Conservation (phyloP, 2,329 filamentous ascomycete genomes). For the Pseudonectria buxi region DNA sequence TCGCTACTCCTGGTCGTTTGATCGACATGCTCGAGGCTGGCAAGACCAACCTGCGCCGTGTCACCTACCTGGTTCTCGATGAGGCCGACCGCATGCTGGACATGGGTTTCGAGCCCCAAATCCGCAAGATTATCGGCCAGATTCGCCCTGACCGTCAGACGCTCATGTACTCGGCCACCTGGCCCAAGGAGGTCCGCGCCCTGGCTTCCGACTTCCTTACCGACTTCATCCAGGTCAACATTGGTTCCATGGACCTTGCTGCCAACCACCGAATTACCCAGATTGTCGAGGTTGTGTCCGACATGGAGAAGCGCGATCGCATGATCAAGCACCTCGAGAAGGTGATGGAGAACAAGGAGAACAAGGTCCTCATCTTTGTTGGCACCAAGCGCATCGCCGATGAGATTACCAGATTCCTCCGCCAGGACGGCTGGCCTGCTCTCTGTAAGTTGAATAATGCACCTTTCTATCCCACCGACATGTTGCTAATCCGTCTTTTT, state of each 20-base stretch:
- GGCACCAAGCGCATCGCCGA: slow-evolving; percentile 93
- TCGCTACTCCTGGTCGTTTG: slow-evolving; percentile 93
- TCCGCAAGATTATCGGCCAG: slow-evolving; percentile 96
- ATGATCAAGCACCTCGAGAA: slow-evolving; percentile 98
- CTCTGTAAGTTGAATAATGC: slow-evolving; percentile 63
- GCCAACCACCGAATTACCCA: slow-evolving; percentile 98
- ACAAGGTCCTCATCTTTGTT: slow-evolving; percentile 95
- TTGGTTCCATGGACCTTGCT: slow-evolving; percentile 90
- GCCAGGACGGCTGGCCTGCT: slow-evolving; percentile 96
- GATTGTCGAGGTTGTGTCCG: slow-evolving; percentile 90
- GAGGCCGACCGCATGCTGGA: slow-evolving; percentile 99
- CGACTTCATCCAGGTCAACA: slow-evolving; percentile 98
- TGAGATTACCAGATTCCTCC: slow-evolving; percentile 94
- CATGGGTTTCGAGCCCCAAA: slow-evolving; percentile 99
- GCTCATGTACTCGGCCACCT: slow-evolving; percentile 99
- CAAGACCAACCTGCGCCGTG: slow-evolving; percentile 95
- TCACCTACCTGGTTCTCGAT: slow-evolving; percentile 96
- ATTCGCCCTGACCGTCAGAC: slow-evolving; percentile 98
- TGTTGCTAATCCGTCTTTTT: slow-evolving; percentile 27
- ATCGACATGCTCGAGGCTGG: slow-evolving; percentile 98
- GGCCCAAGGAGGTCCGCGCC: slow-evolving; percentile 96
- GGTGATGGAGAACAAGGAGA: slow-evolving; percentile 92
- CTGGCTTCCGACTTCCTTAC: slow-evolving; percentile 85
- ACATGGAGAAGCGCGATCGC: slow-evolving; percentile 94
- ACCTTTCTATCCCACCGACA: slow-evolving; percentile 25